A percentile compares a stretch with the other conserved stretches of the same genome.
phyloP scores from a whole-genome alignment of 805 yeast species.

The Kluyveromyces dobzhanskii region DNA sequence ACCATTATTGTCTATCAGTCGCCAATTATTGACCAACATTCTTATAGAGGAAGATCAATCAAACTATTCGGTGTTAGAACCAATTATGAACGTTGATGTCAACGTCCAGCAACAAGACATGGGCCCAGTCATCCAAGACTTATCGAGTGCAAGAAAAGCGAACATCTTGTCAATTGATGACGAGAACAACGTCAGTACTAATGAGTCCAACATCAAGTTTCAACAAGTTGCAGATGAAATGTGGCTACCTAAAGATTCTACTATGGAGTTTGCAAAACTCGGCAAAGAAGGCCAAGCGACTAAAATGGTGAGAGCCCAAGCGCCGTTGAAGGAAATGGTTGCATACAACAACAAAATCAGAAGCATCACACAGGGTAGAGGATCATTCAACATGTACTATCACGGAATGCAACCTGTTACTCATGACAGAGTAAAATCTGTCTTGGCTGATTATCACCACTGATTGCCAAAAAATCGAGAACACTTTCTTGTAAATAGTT shows the following conservation, averaged over 20 bases:
- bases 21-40: slow-evolving; percentile 37
- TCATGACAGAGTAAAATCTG: slow-evolving; percentile 38
- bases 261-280: slow-evolving; percentile 24
- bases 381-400: slow-evolving; percentile 71
- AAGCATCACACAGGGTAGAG: slow-evolving; percentile 84
- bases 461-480: no score
- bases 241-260: slow-evolving; percentile 73
- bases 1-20: slow-evolving; percentile 37
- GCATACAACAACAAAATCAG: slow-evolving; percentile 76
- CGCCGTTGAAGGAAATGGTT: slow-evolving; percentile 83
- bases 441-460: slow-evolving; percentile 18
- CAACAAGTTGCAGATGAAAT: slow-evolving; percentile 49
- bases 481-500: no score
- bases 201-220: slow-evolving; percentile 38
- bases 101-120: slow-evolving; percentile 60
- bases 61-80: slow-evolving; percentile 63
- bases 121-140: slow-evolving; percentile 79
- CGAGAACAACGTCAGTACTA: slow-evolving; percentile 27
- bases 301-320: slow-evolving; percentile 64
- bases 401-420: slow-evolving; percentile 63
- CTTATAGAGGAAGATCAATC: slow-evolving; percentile 19
- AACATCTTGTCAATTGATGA: slow-evolving; percentile 65
- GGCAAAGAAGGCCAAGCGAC: slow-evolving; percentile 10
- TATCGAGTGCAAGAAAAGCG: slow-evolving; percentile 73
- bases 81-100: slow-evolving; percentile 72